Evolutionary conservation across 768 basidiomycete species (phyloP).

Genomic region (Leucosporidium creatinivorum): DNA sequence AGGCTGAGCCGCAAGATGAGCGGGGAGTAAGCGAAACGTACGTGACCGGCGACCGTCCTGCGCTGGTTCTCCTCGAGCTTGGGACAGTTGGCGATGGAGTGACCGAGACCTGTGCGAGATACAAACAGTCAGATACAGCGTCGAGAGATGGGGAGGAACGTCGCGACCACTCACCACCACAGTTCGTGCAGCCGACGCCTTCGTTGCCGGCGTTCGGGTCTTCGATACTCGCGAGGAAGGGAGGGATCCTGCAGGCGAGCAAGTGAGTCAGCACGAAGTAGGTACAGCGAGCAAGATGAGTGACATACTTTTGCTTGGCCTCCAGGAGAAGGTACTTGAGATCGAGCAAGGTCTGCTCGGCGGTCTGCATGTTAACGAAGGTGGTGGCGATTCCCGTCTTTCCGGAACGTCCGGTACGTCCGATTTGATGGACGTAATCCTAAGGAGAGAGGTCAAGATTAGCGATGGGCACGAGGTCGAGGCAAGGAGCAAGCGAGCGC

Average conservation of each 20-base stretch:
- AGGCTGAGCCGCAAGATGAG: constrained; percentile 8
- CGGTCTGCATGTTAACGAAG: constrained; percentile 96
- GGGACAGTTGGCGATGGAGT: constrained; percentile 88
- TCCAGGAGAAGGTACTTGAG: constrained; percentile 94
- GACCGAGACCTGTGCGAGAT: constrained; percentile 64
- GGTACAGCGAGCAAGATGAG: background rate
- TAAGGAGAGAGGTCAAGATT: background rate
- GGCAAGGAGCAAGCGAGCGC: background rate
- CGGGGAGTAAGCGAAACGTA: constrained; percentile 41
- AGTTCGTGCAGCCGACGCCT: constrained; percentile 82
- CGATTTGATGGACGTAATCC: constrained; percentile 99
- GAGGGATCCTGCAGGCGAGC: constrained; percentile 64
- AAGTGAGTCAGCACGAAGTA: constrained; percentile 15
- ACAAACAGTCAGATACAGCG: background rate
- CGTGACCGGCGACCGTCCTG: constrained; percentile 80
- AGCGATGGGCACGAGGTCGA: no score
- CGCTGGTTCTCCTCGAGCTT: constrained; percentile 91
- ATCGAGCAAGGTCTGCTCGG: constrained; percentile 92
- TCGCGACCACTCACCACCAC: constrained; percentile 60
- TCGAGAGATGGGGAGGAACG: no score
- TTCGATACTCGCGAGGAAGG: constrained; percentile 80
- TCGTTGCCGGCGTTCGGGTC: constrained; percentile 75
- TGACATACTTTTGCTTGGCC: constrained; percentile 85
- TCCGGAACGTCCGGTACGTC: constrained; percentile 91
- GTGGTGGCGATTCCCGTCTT: constrained; percentile 99